Base-by-base conservation (phyloP, 2,329 filamentous ascomycete species). In the Aspergillus sp. region DNA sequence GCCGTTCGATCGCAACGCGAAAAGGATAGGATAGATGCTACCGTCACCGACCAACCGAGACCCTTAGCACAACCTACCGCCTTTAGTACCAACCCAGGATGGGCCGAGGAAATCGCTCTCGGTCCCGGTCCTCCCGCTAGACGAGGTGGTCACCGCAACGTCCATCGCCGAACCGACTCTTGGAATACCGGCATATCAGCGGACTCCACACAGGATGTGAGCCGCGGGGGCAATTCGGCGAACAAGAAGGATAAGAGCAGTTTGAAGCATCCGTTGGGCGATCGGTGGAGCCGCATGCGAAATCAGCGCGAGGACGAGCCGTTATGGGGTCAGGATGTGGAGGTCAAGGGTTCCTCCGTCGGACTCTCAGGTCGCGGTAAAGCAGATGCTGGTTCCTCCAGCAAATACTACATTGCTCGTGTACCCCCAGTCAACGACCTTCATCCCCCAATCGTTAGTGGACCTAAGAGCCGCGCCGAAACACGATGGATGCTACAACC, bases 401-500 rank as follows among this genome's bases (percentile, higher is more conserved):
- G 79, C 67, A 84, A 85, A 64, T 89, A 89, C 69, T 89, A 89
- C 72, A 81, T 82, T 54, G 78, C 85, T 5, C 70, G 74, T 56
- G 88, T 89, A 69, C 91, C 89, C 7, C 91, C 91, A 4, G 87
- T 96, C 69, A 95, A 96, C 77, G 91, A 96, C 63, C 85, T 93
- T 60, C 91, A 96, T 72, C 91, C 91, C 5, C 91, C 92, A 2
- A 89, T 96, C 55, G 90, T 95, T 74, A 91, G 87, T 76, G 89
- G 86, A 59, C 90, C 88, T 13, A 84, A 82, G 39, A 87, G 85
- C 72, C 87, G 81, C 70, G 87, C 87, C 57, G 91, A 91, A 61
- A 89, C 90, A 57, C 85, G 84, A 70, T 97, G 93, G 93, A 97
- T 97, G 92, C 81, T 96, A 55, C 91, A 96, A 71, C 93, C 93